A percentile compares a stretch with the other conserved stretches of the same genome.
Evolutionary conservation across 768 basidiomycete genomes (phyloP).

Genomic region (Thelephora ganbajun): DNA sequence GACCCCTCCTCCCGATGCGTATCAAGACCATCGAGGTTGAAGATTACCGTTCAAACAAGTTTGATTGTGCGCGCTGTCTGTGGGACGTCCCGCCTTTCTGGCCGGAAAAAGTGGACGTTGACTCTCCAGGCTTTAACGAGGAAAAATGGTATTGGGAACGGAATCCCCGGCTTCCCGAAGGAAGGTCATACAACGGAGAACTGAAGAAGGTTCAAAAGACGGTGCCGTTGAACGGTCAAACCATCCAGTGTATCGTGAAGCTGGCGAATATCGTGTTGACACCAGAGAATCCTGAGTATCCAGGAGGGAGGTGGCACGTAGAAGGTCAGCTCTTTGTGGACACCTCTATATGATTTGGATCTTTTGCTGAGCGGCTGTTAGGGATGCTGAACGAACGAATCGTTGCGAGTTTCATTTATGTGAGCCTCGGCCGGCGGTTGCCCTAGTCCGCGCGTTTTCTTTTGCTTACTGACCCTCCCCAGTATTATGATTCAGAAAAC

Average conservation of each 20-base stretch:
- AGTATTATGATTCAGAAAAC: conserved; percentile 20
- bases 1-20: not conserved
- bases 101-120: not conserved
- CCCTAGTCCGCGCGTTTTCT: no score
- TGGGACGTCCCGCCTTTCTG: not conserved
- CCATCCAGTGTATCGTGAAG: conserved; percentile 26
- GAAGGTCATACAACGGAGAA: not conserved
- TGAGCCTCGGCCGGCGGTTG: conserved; percentile 7
- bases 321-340: conserved; percentile 14
- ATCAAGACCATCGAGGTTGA: not conserved
- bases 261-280: conserved; percentile 21
- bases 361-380: not conserved
- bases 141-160: not conserved
- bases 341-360: conserved; percentile 9
- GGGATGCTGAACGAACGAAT: conserved; percentile 13
- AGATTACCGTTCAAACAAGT: not conserved
- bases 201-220: not conserved
- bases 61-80: not conserved
- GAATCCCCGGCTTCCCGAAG: not conserved
- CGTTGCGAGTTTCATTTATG: conserved; percentile 4
- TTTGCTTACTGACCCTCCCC: conserved; percentile 10
- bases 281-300: conserved; percentile 15
- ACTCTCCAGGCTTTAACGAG: not conserved
- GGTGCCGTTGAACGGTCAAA: conserved; percentile 8
- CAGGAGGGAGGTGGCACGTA: conserved; percentile 21